Base-by-base conservation (phyloP, 23 red algal species). In the Gracilaria domingensis region DNA sequence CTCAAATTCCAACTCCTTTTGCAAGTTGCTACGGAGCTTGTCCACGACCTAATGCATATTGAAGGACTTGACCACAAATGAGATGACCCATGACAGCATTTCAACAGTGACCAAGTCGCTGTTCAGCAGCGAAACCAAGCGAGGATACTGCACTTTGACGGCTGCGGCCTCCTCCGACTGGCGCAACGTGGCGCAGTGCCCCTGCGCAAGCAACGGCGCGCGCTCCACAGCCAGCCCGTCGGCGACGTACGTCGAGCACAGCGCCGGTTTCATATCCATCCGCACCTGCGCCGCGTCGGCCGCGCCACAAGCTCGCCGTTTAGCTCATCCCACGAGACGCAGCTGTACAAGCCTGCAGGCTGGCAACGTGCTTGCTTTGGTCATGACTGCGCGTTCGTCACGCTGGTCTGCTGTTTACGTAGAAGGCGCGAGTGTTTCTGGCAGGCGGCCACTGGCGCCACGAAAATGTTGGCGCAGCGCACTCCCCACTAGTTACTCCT, bases 131-230 rank as follows among this genome's bases (percentile, higher is more conserved):
- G 65, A 21, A 36, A 75, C 84, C 53, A 92, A 62, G 16, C 90
- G 79, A 14, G 95, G 95, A 84, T 93, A 94, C 60, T 97, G 95
- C 65, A 97, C 95, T 39, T 97, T 97, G 44, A 93, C 79, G 20
- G 95, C 95, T 12, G 93, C 95, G 34, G 35, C 48, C 23, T 56
- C 48, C 6, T 54, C 79, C 37, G 16, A 33, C 26, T 84, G 64
- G 9, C 53, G 57, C 87, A 96, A 40, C 47, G 33, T 78, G n/a
- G 86, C 94, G 28, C 83, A 81, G 40, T 96, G 95, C 58, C 93
- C 95, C 78, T 97, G 95, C 11, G 95, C 89, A 14, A 97, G 75
- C 48, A 53, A 65, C 23, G 84, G 84, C 23, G 37, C 20, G 34
- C 72, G 84, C 69, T 88, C 84, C 42, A 88, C 44, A 14, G 67